Base-by-base conservation (phyloP, 169 alveolate species). In the Plasmodium inui region DNA sequence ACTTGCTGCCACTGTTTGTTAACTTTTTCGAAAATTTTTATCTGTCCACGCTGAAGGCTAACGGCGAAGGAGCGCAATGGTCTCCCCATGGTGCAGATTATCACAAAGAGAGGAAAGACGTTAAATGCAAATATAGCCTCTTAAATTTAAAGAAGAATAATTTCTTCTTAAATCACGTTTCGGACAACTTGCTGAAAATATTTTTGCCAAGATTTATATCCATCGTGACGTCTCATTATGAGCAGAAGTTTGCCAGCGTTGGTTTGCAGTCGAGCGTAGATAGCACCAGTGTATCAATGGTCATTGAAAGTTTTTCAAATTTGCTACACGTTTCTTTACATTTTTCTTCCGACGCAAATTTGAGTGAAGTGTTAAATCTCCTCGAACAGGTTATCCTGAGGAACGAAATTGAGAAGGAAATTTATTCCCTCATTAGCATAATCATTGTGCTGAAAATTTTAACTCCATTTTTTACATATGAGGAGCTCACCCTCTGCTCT, bases 111-210 rank as follows among this genome's bases (percentile, higher is more conserved):
- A 19, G 57, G 26, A 79, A 19, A 22, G 32, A 88, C 55, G 28
- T 79, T 12, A 53, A 88, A 37, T 88, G 88, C 71, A 82, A 90
- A 90, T 90, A 90, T 22, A 90, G 92, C 46, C 71, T 80, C 39
- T 44, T 90, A 61, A 90, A 81, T 81, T 50, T 90, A 8, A 28
- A 67, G 83, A 90, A 90, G 70, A 90, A 90, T 90, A 71, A 67
- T 81, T 90, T 67, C 76, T 90, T 90, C 76, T 90, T 90, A 90
- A 81, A 55, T 19, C 22, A 90, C 17, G 32, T 90, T 28, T 39
- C 95, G 37, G 95, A 90, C 39, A 70, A 90, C 80, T 55, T 90
- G 57, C 83, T 90, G 61, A 90, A 90, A 70, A 70, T 90, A 30
- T 80, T 90, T 46, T 26, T 90, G 55, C 95, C 95, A 19, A 73